Evolutionary conservation across 352 stramenopile species (phyloP).

Genomic region (Sclerospora graminicola): DNA sequence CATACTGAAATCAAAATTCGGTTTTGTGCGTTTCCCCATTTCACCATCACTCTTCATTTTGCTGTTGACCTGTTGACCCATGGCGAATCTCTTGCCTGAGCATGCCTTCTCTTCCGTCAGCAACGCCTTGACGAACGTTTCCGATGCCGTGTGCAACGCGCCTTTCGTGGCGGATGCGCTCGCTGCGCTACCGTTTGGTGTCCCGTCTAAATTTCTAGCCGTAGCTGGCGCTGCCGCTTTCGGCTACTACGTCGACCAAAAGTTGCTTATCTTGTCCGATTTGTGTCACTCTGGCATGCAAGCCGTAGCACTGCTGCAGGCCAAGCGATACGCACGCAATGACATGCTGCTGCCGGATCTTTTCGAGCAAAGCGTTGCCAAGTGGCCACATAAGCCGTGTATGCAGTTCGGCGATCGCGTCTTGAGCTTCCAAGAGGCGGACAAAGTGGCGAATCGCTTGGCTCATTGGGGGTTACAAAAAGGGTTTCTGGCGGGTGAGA

Average conservation of each 20-base stretch:
- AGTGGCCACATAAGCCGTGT: slow-evolving; percentile 48
- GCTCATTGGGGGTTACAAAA: slow-evolving; percentile 53
- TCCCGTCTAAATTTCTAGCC: slow-evolving; percentile 34
- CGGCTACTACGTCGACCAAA: slow-evolving; percentile 40
- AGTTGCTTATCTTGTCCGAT: slow-evolving; percentile 49
- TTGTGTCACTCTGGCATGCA: slow-evolving; percentile 30
- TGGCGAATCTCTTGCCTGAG: no score
- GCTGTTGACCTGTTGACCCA: no score
- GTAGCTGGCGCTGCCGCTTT: slow-evolving; percentile 31
- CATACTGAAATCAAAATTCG: no score
- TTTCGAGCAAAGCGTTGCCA: slow-evolving; percentile 43
- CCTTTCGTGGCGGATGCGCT: no score
- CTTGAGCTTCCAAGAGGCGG: slow-evolving; percentile 50
- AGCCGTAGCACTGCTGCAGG: slow-evolving; percentile 30
- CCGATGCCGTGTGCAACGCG: no score
- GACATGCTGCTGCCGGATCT: slow-evolving; percentile 40
- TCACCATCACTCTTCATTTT: no score
- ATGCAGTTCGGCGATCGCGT: slow-evolving; percentile 42
- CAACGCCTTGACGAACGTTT: no score
- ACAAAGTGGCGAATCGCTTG: slow-evolving; percentile 60
- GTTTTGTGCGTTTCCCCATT: no score
- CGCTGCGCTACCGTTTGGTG: no score
- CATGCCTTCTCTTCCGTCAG: no score
- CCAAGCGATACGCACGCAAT: slow-evolving; percentile 24
- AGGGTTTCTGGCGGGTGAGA: slow-evolving; percentile 47